Conservation (phyloP, 1,284 basidiomycete genomes). For the Sanghuangporus baumii region DNA sequence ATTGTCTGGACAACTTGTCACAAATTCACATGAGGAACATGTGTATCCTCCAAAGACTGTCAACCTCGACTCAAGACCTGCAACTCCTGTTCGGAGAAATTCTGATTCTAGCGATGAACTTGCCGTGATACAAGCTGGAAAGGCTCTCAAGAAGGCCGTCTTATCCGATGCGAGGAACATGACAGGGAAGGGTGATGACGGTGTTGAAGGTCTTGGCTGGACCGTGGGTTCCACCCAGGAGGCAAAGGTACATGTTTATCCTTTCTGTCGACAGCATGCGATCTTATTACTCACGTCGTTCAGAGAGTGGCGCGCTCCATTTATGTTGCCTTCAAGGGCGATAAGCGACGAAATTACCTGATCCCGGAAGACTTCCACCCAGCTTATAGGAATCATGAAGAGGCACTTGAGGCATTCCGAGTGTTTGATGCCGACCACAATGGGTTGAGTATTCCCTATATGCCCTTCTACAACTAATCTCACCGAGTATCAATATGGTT, state of each 20-base stretch:
- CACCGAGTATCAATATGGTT: background rate
- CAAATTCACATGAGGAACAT: background rate
- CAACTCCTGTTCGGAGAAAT: constrained; percentile 13
- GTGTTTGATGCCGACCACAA: constrained; percentile 76
- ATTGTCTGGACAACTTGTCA: background rate
- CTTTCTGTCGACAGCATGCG: constrained; percentile 18
- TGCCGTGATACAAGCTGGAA: constrained; percentile 49
- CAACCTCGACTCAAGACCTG: constrained; percentile 4
- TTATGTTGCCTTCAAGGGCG: constrained; percentile 53
- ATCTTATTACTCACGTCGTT: constrained; percentile 11
- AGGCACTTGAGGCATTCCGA: constrained; percentile 63
- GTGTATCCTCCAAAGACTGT: constrained; percentile 12
- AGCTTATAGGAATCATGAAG: constrained; percentile 53
- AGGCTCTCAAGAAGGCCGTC: constrained; percentile 59
- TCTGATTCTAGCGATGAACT: constrained; percentile 28
- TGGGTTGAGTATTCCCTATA: constrained; percentile 29
- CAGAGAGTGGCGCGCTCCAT: constrained; percentile 64
- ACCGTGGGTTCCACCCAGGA: constrained; percentile 52
- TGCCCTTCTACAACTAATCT: background rate
- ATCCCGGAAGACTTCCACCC: constrained; percentile 65
- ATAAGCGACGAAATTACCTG: constrained; percentile 52
- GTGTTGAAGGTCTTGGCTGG: constrained; percentile 39
- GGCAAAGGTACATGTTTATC: constrained; percentile 48
- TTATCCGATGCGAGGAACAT: constrained; percentile 72
- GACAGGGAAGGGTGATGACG: constrained; percentile 38